A percentile compares a stretch with the other conserved stretches of the same genome.
These are phyloP conservation scores for Musa schizocarpa DNA, from an alignment of 176 grass and related monocot species.

Conservation along the genomic window DNA sequence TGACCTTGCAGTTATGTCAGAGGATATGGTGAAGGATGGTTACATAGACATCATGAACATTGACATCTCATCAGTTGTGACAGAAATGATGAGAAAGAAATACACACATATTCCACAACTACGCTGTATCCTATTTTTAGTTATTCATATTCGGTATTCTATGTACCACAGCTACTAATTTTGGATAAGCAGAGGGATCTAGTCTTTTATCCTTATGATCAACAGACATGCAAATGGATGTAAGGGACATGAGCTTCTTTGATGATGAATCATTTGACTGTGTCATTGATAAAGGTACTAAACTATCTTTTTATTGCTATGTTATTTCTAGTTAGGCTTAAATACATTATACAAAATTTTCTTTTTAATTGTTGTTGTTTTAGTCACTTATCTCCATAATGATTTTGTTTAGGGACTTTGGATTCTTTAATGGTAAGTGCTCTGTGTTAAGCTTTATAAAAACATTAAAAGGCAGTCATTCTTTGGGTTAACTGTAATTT, in stretches of 20 bases:
- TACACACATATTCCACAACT: slow-evolving; percentile 59
- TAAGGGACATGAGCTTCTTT: slow-evolving; percentile 69
- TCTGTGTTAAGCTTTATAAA: slow-evolving; percentile 7
- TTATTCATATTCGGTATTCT: not conserved
- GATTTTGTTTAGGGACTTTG: slow-evolving; percentile 35
- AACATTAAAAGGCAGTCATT: slow-evolving; percentile 17
- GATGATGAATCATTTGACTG: slow-evolving; percentile 59
- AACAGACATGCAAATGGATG: slow-evolving; percentile 77
- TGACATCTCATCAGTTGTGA: slow-evolving; percentile 77
- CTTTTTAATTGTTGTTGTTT: not conserved
- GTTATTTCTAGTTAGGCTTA: slow-evolving; percentile 1
- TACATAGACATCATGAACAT: slow-evolving; percentile 65
- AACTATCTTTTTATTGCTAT: slow-evolving; percentile 10
- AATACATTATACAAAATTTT: not conserved
- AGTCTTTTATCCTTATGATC: slow-evolving; percentile 23
- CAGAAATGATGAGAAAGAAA: slow-evolving; percentile 66
- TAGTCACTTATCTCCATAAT: not conserved
- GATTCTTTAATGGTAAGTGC: slow-evolving; percentile 83
- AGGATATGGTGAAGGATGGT: slow-evolving; percentile 72
- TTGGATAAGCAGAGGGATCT: not conserved
- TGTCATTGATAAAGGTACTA: slow-evolving; percentile 71
- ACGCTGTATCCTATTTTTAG: slow-evolving; percentile 42
- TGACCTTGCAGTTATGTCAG: slow-evolving; percentile 51
- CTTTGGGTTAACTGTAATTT: slow-evolving; percentile 16
- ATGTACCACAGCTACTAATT: not conserved